A percentile compares a stretch with the other conserved stretches of the same genome.
Evolutionary conservation across 139 green algal genomes (phyloP).

Genomic region (Mesotaenium endlicherianum): DNA sequence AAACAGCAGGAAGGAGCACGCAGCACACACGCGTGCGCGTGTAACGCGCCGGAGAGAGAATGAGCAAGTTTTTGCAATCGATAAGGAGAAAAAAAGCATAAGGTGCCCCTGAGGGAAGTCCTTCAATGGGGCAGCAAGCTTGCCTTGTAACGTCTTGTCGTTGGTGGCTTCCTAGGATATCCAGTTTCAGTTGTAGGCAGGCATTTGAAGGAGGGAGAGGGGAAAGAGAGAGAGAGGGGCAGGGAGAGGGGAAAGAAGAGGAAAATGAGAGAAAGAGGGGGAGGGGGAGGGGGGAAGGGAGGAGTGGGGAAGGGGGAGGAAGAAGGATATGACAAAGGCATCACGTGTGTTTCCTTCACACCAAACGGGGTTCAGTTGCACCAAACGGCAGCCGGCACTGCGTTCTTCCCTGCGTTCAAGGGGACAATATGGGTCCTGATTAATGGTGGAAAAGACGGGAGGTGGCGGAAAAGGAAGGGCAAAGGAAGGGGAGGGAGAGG

Average conservation of each 20-base stretch:
- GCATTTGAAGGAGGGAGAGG: conserved; percentile 2
- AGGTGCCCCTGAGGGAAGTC: no score
- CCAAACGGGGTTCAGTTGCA: neutral
- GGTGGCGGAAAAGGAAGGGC: neutral
- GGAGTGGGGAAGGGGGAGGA: conserved; percentile 16
- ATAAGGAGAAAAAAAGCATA: no score
- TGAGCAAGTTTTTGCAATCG: no score
- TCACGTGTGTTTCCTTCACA: conserved; percentile 64
- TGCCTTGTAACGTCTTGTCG: no score
- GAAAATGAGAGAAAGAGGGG: neutral
- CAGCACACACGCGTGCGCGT: no score
- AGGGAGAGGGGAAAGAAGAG: neutral
- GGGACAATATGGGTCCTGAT: neutral
- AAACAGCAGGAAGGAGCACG: no score
- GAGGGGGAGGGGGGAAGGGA: neutral
- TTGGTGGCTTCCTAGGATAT: no score
- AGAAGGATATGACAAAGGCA: no score
- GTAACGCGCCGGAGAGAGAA: no score
- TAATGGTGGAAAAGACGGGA: neutral
- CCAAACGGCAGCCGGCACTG: neutral
- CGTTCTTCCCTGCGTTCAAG: neutral
- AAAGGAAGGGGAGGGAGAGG: neutral
- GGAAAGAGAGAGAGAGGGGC: neutral
- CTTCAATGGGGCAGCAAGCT: no score
- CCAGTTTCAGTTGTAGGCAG: no score